Evolutionary conservation across 2,329 filamentous ascomycete genomes (phyloP).

Genomic region (Fusarium sp.): DNA sequence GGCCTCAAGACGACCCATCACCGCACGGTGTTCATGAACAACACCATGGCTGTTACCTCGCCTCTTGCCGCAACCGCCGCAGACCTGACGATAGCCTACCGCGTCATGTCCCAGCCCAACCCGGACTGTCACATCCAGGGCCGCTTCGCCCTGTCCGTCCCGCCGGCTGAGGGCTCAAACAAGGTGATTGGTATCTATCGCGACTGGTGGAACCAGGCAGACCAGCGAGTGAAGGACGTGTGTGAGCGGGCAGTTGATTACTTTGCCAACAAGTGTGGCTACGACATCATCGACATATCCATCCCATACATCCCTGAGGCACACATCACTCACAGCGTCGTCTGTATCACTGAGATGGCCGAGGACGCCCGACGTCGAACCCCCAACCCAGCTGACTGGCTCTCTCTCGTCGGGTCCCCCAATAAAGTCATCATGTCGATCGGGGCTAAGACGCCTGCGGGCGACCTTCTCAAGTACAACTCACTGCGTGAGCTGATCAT

Average conservation of each 20-base stretch:
- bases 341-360: constrained; percentile 82
- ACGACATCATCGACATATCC: constrained; percentile 70
- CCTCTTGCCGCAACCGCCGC: constrained; percentile 83
- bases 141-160: constrained; percentile 73
- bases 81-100: constrained; percentile 88
- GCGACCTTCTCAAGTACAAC: constrained; percentile 81
- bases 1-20: constrained; percentile 86
- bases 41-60: constrained; percentile 75
- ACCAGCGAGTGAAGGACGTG: constrained; percentile 72
- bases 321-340: constrained; percentile 83
- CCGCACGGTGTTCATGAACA: constrained; percentile 72
- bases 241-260: constrained; percentile 76
- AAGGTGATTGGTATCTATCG: constrained; percentile 82
- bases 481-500: constrained; percentile 83
- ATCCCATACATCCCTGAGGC: constrained; percentile 79
- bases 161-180: constrained; percentile 59
- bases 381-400: constrained; percentile 63
- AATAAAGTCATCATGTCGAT: constrained; percentile 81
- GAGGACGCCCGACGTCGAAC: constrained; percentile 61
- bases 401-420: constrained; percentile 72
- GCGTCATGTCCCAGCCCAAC: constrained; percentile 82
- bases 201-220: constrained; percentile 65
- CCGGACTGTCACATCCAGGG: constrained; percentile 72
- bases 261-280: constrained; percentile 66
- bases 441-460: constrained; percentile 74